Conservation (phyloP, 352 stramenopile genomes). For the Phytophthora lateralis region DNA sequence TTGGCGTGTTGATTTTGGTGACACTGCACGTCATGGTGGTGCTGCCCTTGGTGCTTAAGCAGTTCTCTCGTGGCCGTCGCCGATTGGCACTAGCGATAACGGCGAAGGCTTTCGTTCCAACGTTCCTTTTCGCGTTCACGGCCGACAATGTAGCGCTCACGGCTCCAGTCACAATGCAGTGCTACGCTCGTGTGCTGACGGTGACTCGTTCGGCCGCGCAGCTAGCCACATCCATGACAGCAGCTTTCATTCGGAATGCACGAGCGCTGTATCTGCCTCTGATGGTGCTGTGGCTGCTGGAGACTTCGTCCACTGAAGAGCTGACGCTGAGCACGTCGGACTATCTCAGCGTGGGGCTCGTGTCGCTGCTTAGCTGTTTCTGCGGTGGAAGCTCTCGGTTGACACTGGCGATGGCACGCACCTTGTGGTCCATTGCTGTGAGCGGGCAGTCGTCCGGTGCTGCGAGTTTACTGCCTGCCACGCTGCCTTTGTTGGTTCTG, state of each 20-base stretch:
- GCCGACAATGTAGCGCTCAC: constrained; percentile 42
- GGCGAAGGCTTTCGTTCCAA: constrained; percentile 37
- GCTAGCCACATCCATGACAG: constrained; percentile 29
- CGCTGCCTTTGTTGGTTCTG: constrained; percentile 47
- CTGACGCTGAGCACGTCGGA: constrained; percentile 18
- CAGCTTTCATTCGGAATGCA: constrained; percentile 39
- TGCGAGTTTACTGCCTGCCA: constrained; percentile 20
- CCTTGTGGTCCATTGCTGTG: constrained; percentile 31
- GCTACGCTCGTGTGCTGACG: constrained; percentile 35
- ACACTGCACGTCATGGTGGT: constrained; percentile 41
- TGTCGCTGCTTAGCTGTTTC: constrained; percentile 54
- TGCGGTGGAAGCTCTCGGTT: constrained; percentile 21
- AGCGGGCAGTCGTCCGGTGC: constrained; percentile 4
- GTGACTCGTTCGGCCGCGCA: constrained; percentile 57
- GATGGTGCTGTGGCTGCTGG: constrained; percentile 42
- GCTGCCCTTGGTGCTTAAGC: constrained; percentile 39
- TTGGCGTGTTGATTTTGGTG: constrained; percentile 35
- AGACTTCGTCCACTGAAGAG: constrained; percentile 26
- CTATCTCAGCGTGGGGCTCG: constrained; percentile 19
- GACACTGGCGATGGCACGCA: constrained; percentile 31
- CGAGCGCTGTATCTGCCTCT: constrained; percentile 56
- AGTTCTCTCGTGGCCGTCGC: constrained; percentile 12
- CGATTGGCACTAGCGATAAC: not conserved
- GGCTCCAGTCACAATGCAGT: constrained; percentile 43
- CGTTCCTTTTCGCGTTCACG: constrained; percentile 45